These are phyloP conservation scores for Capsella bursapastoris DNA, from an alignment of 345 rosid genomes.

Conservation along the genomic window DNA sequence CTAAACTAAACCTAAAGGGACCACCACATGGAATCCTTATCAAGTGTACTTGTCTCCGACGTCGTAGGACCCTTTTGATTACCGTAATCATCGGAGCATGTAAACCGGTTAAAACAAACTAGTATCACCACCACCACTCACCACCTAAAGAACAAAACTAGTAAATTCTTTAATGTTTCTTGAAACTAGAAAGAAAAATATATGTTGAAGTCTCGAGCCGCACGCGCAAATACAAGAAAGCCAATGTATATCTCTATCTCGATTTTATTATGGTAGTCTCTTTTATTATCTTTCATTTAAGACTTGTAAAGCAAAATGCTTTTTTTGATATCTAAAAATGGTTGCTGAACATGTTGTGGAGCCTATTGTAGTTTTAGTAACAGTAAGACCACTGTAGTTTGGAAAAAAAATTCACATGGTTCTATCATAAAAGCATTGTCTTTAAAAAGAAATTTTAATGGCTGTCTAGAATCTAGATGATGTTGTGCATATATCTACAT, in stretches of 20 bases:
- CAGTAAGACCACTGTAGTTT: slow-evolving; percentile 16
- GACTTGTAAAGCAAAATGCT: slow-evolving; percentile 8
- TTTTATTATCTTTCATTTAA: background rate
- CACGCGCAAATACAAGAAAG: slow-evolving; percentile 48
- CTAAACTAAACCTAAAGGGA: slow-evolving; percentile 6
- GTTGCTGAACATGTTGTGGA: slow-evolving; percentile 35
- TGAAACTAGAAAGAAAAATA: slow-evolving; percentile 20
- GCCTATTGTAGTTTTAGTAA: slow-evolving; percentile 13
- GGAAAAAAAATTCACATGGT: background rate
- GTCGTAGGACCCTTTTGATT: slow-evolving; percentile 37
- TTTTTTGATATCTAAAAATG: slow-evolving; percentile 6
- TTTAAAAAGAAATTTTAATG: background rate
- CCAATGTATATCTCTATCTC: slow-evolving; percentile 10
- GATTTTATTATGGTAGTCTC: slow-evolving; percentile 2
- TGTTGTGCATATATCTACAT: background rate
- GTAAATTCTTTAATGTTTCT: slow-evolving; percentile 27
- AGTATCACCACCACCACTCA: background rate
- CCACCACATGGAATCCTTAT: slow-evolving; percentile 47
- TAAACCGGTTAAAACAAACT: slow-evolving; percentile 30
- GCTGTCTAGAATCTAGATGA: background rate
- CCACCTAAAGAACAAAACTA: slow-evolving; percentile 20
- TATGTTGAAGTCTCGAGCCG: slow-evolving; percentile 50
- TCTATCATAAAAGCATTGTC: background rate
- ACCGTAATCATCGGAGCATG: slow-evolving; percentile 45
- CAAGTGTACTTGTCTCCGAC: slow-evolving; percentile 39